These are phyloP conservation scores for Ustilago bromivora DNA, from an alignment of 1,284 basidiomycete genomes.

Conservation along the genomic window DNA sequence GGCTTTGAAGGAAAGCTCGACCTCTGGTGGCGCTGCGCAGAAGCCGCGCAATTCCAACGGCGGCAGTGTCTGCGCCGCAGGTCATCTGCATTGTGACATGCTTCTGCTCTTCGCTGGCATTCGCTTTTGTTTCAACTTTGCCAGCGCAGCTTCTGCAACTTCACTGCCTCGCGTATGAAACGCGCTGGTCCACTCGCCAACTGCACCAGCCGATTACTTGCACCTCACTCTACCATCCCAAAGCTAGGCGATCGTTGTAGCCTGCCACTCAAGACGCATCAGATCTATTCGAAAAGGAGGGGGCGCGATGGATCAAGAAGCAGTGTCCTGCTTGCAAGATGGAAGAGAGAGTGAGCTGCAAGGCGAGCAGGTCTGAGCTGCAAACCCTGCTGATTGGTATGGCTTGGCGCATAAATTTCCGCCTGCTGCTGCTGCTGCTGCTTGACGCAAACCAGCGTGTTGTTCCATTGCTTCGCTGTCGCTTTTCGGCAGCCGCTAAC, in stretches of 20 bases:
- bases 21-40: background rate
- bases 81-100: conserved; percentile 12
- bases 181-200: background rate
- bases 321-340: background rate
- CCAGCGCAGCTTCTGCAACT: conserved; percentile 3
- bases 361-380: conserved; percentile 7
- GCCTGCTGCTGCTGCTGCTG: conserved; percentile 2
- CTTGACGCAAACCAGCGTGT: conserved; percentile 1
- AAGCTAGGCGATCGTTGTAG: background rate
- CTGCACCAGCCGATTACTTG: background rate
- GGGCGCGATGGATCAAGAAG: background rate
- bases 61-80: background rate
- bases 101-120: background rate
- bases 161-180: background rate
- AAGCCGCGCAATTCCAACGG: conserved; percentile 2
- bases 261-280: background rate
- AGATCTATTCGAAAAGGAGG: background rate
- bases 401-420: conserved; percentile 30
- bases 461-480: conserved; percentile 24
- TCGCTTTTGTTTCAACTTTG: background rate
- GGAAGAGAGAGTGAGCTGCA: background rate
- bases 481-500: conserved; percentile 19
- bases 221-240: background rate
- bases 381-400: conserved; percentile 16
- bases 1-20: background rate